phyloP scores from a whole-genome alignment of 768 basidiomycete genomes.

The Lenzites betulinus region DNA sequence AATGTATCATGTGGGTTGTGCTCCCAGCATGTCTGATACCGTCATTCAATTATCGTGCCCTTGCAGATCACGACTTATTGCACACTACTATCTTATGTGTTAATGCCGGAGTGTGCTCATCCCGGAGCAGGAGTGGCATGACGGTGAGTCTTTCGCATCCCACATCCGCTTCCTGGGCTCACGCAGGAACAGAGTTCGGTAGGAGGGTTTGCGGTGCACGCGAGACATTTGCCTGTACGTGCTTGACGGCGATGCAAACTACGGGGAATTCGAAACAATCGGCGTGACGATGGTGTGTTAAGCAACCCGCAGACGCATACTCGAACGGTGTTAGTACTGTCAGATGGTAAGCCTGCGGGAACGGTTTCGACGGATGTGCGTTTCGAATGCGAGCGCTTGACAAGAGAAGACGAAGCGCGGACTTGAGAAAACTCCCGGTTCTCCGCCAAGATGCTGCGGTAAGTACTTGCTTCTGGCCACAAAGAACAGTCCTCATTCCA shows the following conservation, averaged over 20 bases:
- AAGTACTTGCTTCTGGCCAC: too few relatives aligned
- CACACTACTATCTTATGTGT: conserved; percentile 14
- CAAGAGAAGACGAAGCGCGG: too few relatives aligned
- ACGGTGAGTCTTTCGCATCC: not conserved
- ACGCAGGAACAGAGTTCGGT: not conserved
- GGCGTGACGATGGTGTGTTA: not conserved
- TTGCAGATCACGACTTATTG: conserved; percentile 13
- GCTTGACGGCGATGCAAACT: not conserved
- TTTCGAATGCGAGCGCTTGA: too few relatives aligned
- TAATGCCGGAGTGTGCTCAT: conserved; percentile 18
- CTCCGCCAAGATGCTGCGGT: too few relatives aligned
- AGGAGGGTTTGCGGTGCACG: conserved; percentile 4
- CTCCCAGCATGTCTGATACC: too few relatives aligned
- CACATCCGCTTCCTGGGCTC: not conserved
- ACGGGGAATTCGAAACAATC: not conserved
- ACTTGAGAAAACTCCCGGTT: too few relatives aligned
- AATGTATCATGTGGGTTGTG: conserved; percentile 9
- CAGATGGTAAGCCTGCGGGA: too few relatives aligned
- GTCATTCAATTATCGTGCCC: not conserved
- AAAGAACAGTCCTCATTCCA: too few relatives aligned
- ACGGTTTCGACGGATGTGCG: too few relatives aligned
- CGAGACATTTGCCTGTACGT: conserved; percentile 11
- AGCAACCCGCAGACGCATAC: not conserved
- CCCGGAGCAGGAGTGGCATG: not conserved
- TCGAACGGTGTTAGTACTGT: not conserved